Evolutionary conservation across 2,329 filamentous ascomycete genomes (phyloP), one percentile per base, ranked within the genome.

Genomic region (Colletotrichum musicola): DNA sequence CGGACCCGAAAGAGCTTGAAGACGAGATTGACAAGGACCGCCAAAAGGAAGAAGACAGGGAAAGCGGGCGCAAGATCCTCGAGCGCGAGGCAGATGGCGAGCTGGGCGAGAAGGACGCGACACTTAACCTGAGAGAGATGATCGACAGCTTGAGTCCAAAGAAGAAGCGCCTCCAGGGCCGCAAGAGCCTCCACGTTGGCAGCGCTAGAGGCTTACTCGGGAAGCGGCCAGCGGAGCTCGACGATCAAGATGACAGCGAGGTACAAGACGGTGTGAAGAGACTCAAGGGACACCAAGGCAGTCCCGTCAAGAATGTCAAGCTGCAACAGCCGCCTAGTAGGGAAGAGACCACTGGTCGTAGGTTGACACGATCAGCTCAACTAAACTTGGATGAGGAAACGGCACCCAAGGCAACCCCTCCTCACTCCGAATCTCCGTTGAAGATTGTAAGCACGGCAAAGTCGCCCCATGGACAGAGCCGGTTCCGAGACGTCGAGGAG

Each of bases 61-160:
- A 92, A 74, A 88, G 86, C 73, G 82, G 84, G 10, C 84, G 86
- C n/a, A 84, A 81, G 55, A 85, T 88, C 51, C 80, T 88, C 20
- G 84, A 89, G 73, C 82, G 85, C 38, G 86, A 88, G 72, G 83
- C 81, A 6, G 79, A 87, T 73, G 79, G 82, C 59, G 79, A 76
- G 18, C 80, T 82, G 30, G 85, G 86, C 42, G 88, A 90, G 40
- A 86, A 84, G 54, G 91, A 93, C 71, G 84, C 83, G 3, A 92
- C 91, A 0, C 79, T 90, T 42, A 93, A 89, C 70, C 80, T 95
- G 50, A 92, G 89, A 71, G 91, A 93, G 71, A 91, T 94, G 88
- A 95, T 95, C 69, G 86, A 92, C 69, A 92, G 89, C 64, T 83
- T 95, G 71, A 94, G 92, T 25, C 93, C 93, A 0, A 93, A 92